A percentile compares a stretch with the other conserved stretches of the same genome.
Evolutionary conservation across 306 rosid species (phyloP).

Genomic region (Herpetospermum pedunculosum): DNA sequence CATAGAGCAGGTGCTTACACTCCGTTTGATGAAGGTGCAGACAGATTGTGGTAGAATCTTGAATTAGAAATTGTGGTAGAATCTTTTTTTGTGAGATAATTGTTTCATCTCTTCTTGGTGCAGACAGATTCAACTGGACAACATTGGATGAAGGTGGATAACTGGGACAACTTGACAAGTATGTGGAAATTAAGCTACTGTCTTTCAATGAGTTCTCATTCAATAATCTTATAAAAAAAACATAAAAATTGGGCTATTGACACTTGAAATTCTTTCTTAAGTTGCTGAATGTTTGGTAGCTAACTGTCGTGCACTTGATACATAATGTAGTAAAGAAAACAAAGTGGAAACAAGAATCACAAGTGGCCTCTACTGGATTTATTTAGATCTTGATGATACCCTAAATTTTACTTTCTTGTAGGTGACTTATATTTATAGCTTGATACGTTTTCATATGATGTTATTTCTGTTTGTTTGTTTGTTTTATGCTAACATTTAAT

Average conservation of each 20-base stretch:
- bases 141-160: slow-evolving; percentile 68
- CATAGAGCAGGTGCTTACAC: background rate
- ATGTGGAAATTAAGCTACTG: slow-evolving; percentile 10
- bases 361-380: background rate
- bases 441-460: background rate
- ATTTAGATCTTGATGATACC: background rate
- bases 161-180: slow-evolving; percentile 69
- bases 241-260: too few species aligned
- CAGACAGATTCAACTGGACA: slow-evolving; percentile 36
- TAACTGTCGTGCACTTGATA: background rate
- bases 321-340: background rate
- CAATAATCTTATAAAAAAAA: background rate
- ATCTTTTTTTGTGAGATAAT: background rate
- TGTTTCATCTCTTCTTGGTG: slow-evolving; percentile 18
- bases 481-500: slow-evolving; percentile 2
- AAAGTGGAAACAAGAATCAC: background rate
- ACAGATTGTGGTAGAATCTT: too few species aligned
- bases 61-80: background rate
- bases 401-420: background rate
- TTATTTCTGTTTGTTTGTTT: background rate
- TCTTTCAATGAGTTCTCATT: background rate
- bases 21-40: too few species aligned
- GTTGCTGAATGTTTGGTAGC: background rate
- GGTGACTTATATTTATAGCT: background rate
- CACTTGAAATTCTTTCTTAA: background rate